phyloP scores from a whole-genome alignment of 2,329 filamentous ascomycete genomes.

The Colletotrichum neosansevieriae region DNA sequence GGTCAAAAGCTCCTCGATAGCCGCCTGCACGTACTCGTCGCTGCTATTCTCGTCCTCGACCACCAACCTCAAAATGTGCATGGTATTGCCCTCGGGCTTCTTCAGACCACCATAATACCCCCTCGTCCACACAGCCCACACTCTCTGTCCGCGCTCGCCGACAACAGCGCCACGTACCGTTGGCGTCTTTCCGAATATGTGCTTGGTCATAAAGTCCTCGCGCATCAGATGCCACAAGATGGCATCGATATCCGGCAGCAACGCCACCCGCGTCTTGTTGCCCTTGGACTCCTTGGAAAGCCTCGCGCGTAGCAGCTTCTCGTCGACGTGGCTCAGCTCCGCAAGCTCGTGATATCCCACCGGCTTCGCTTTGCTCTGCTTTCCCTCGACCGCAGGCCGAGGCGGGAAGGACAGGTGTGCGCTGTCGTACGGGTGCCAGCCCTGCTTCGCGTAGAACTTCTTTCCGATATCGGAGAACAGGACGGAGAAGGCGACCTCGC shows the following conservation, averaged over 20 bases:
- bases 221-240: slow-evolving; percentile 84
- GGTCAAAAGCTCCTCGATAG: slow-evolving; percentile 72
- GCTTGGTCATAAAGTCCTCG: slow-evolving; percentile 80
- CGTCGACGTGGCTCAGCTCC: slow-evolving; percentile 73
- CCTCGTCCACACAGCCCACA: slow-evolving; percentile 81
- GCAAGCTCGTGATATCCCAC: slow-evolving; percentile 72
- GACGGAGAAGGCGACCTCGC: slow-evolving; percentile 73
- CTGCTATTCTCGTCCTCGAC: slow-evolving; percentile 66
- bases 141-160: slow-evolving; percentile 61
- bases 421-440: slow-evolving; percentile 82
- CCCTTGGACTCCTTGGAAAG: slow-evolving; percentile 55
- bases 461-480: slow-evolving; percentile 91
- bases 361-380: slow-evolving; percentile 47
- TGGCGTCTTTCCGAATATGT: slow-evolving; percentile 69
- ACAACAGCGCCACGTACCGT: slow-evolving; percentile 78
- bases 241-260: slow-evolving; percentile 75
- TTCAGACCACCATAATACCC: slow-evolving; percentile 70
- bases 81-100: slow-evolving; percentile 69
- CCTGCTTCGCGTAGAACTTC: slow-evolving; percentile 80
- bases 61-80: slow-evolving; percentile 77
- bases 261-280: slow-evolving; percentile 69
- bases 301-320: slow-evolving; percentile 67
- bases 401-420: slow-evolving; percentile 76
- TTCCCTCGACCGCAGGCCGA: slow-evolving; percentile 42
- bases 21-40: slow-evolving; percentile 59